Conservation (phyloP, 148 eudicot genomes). For the Cornus kousa region DNA sequence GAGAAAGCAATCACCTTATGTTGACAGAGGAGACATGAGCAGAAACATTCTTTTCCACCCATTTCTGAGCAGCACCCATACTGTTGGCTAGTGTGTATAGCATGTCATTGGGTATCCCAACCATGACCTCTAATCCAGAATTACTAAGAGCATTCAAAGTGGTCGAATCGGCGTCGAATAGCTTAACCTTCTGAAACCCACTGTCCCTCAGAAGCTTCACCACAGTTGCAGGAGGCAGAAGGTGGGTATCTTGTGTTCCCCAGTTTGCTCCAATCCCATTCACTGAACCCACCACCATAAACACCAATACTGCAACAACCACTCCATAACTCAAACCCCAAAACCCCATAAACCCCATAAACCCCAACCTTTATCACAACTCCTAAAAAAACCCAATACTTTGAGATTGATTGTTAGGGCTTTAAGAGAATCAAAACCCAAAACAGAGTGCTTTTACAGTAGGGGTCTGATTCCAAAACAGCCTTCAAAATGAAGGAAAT, state of each 20-base stretch:
- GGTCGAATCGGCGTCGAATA: slow-evolving; percentile 63
- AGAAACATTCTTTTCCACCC: slow-evolving; percentile 76
- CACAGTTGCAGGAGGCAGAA: slow-evolving; percentile 43
- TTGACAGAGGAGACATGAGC: slow-evolving; percentile 52
- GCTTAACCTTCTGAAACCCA: slow-evolving; percentile 68
- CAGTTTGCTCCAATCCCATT: slow-evolving; percentile 70
- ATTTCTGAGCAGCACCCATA: slow-evolving; percentile 64
- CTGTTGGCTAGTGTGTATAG: slow-evolving; percentile 44
- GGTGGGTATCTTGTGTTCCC: slow-evolving; percentile 77
- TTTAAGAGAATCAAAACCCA: not conserved
- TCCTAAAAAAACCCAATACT: not conserved
- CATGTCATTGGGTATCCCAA: slow-evolving; percentile 85
- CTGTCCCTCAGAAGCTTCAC: slow-evolving; percentile 66
- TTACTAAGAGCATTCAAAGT: slow-evolving; percentile 24
- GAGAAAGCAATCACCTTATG: slow-evolving; percentile 38
- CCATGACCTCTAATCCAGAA: slow-evolving; percentile 79
- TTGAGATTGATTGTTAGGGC: not conserved
- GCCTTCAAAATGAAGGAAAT: no score
- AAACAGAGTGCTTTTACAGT: not conserved
- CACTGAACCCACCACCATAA: slow-evolving; percentile 27
- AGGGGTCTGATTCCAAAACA: not conserved
- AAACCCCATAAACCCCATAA: not conserved
- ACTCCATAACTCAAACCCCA: not conserved
- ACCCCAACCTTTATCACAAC: not conserved
- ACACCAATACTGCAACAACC: not conserved